phyloP scores from a whole-genome alignment of 805 yeast species.

The Zygoascus tannicola region DNA sequence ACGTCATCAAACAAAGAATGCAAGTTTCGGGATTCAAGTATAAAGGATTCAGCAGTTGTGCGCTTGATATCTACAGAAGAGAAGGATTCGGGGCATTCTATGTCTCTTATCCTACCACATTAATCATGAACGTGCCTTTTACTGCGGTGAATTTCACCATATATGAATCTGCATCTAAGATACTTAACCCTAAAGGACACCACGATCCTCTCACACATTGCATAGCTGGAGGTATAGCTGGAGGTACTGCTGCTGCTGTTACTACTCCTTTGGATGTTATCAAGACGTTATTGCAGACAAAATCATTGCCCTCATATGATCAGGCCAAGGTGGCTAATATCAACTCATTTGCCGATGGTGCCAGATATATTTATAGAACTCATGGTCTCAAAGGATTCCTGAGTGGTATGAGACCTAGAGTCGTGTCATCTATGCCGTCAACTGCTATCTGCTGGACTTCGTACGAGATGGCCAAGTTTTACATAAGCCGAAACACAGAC shows the following conservation, averaged over 20 bases:
- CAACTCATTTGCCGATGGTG: slow-evolving; percentile 62
- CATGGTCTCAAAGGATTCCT: slow-evolving; percentile 51
- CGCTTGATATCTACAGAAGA: slow-evolving; percentile 23
- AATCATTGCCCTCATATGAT: slow-evolving; percentile 30
- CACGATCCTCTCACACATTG: slow-evolving; percentile 92
- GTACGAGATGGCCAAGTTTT: slow-evolving; percentile 89
- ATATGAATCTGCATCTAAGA: slow-evolving; percentile 72
- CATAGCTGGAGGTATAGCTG: slow-evolving; percentile 87
- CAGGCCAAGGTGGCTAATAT: slow-evolving; percentile 38
- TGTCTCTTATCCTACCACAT: slow-evolving; percentile 88
- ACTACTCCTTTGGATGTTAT: slow-evolving; percentile 94
- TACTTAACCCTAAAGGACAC: slow-evolving; percentile 60
- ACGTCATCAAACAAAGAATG: slow-evolving; percentile 91
- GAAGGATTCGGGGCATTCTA: slow-evolving; percentile 65
- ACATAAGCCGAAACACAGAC: slow-evolving; percentile 28
- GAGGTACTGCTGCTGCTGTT: slow-evolving; percentile 89
- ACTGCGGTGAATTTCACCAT: slow-evolving; percentile 91
- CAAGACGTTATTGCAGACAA: slow-evolving; percentile 83
- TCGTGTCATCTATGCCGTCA: slow-evolving; percentile 86
- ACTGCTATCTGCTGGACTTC: slow-evolving; percentile 98
- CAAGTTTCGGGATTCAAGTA: slow-evolving; percentile 38
- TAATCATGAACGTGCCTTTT: slow-evolving; percentile 86
- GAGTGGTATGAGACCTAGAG: slow-evolving; percentile 84
- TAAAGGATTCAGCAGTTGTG: slow-evolving; percentile 20
- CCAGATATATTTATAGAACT: slow-evolving; percentile 46